Evolutionary conservation across 441 rosid genomes (phyloP), one percentile per base, ranked within the genome.

Genomic region (Biscutella laevigata): DNA sequence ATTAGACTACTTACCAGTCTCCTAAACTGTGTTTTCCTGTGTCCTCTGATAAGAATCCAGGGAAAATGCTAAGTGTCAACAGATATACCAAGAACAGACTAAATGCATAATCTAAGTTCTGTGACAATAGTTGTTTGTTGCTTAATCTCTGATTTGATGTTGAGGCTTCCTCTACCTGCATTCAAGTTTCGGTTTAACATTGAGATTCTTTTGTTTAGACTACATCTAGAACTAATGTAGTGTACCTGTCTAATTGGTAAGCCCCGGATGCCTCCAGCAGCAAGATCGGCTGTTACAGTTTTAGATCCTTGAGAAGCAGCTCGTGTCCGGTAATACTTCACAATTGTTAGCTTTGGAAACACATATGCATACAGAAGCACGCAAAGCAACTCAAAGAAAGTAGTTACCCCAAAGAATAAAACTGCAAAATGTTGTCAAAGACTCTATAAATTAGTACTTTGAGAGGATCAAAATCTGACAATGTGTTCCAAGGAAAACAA

Each of bases 221-320:
- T 16, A 24, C 32, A 24, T 6, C 1, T 41, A n/a, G 11, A 11
- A 11, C 3, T 3, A 20, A 3, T 30, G 24, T 16, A 11, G 42
- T 35, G 54, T 49, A 49, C 27, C 9, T 19, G 33, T 4, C 1
- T 3, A 0, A 5, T 21, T 50, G 44, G 45, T 52, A 15, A 7
- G 3, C 7, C 25, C 4, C 66, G 68, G 57, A 80, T 68, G 26
- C 94, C 94, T 26, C 67, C 88, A 37, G 91, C 88, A 53, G 77
- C 83, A 45, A 88, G 95, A 57, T 84, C 86, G 0, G 85, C 76
- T 35, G 79, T 49, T 24, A 83, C 89, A 4, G 95, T 88, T 69
- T 72, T 75, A 3, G 89, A 83, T 30, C 96, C 89, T 73, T 85
- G 82, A 0, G 71, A 58, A 15, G 87, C 83, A 28, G 91, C 94